Percentiles rank a stretch among this genome's conserved stretches.
Evolutionary conservation across 129 eudicot genomes (phyloP).

Genomic region (Pulicaria dysenterica): DNA sequence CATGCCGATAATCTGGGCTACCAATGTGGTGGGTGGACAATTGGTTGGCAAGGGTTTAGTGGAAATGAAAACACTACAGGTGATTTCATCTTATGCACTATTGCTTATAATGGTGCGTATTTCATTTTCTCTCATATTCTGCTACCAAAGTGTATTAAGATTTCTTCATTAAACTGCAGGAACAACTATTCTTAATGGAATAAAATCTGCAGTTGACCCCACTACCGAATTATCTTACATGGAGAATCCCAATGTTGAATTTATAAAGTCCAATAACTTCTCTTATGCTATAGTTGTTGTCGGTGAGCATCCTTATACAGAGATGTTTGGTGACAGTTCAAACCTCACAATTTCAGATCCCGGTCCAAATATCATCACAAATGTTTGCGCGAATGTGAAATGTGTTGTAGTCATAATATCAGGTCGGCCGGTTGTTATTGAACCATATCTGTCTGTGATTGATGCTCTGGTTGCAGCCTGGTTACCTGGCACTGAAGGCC

Average conservation of each 20-base stretch:
- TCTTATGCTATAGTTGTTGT: constrained; percentile 60
- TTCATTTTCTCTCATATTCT: no score
- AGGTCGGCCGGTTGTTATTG: constrained; percentile 63
- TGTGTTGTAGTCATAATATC: constrained; percentile 65
- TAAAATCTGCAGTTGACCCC: constrained; percentile 47
- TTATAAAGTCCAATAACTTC: constrained; percentile 48
- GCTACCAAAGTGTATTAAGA: background rate
- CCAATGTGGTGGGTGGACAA: constrained; percentile 84
- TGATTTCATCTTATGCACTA: constrained; percentile 7
- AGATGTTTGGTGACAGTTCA: constrained; percentile 62
- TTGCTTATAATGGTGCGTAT: background rate
- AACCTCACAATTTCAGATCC: constrained; percentile 61
- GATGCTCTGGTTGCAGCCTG: constrained; percentile 79
- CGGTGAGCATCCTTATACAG: constrained; percentile 72
- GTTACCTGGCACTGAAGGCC: constrained; percentile 78
- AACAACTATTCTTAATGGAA: constrained; percentile 63
- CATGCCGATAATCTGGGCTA: constrained; percentile 78
- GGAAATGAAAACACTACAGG: constrained; percentile 59
- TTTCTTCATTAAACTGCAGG: constrained; percentile 41
- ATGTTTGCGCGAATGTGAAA: constrained; percentile 50
- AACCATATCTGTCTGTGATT: constrained; percentile 53
- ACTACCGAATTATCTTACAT: constrained; percentile 46
- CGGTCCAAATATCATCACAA: constrained; percentile 55
- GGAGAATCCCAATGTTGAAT: constrained; percentile 50
- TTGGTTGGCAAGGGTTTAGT: constrained; percentile 74